Evolutionary conservation across 2,329 filamentous ascomycete genomes (phyloP).

Genomic region (Cordyceps pruinosa): DNA sequence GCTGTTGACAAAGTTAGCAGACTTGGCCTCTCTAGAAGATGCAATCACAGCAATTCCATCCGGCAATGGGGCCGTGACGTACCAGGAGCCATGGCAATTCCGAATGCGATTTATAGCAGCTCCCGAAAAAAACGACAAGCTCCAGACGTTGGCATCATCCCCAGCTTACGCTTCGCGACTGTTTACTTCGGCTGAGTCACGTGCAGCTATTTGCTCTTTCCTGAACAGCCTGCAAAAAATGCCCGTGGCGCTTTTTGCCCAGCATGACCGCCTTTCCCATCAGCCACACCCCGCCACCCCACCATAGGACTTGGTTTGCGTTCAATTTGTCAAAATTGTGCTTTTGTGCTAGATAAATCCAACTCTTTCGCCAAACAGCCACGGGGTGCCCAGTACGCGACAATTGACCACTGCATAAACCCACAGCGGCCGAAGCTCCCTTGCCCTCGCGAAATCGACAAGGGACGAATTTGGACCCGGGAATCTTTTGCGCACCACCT

Average conservation of each 20-base stretch:
- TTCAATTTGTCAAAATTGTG: constrained; percentile 38
- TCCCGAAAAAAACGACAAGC: neutral
- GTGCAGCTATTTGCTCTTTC: constrained; percentile 23
- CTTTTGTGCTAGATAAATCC: constrained; percentile 7
- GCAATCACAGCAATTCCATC: neutral
- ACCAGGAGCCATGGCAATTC: constrained; percentile 36
- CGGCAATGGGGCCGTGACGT: constrained; percentile 14
- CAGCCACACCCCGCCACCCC: constrained; percentile 35
- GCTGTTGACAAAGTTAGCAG: constrained; percentile 32
- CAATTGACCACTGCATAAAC: constrained; percentile 1
- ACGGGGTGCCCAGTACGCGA: constrained; percentile 1
- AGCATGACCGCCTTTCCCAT: constrained; percentile 21
- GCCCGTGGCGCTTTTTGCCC: constrained; percentile 23
- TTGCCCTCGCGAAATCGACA: constrained; percentile 13
- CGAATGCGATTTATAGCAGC: constrained; percentile 16
- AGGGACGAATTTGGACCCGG: neutral
- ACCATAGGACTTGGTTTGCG: constrained; percentile 28
- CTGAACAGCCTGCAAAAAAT: neutral
- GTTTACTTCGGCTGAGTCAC: constrained; percentile 32
- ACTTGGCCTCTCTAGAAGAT: neutral
- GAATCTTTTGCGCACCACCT: neutral
- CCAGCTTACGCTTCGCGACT: constrained; percentile 17
- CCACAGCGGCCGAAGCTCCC: neutral
- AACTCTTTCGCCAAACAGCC: neutral
- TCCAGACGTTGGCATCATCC: neutral